Evolutionary conservation across 148 eudicot genomes (phyloP).

Genomic region (Rheum nobile): DNA sequence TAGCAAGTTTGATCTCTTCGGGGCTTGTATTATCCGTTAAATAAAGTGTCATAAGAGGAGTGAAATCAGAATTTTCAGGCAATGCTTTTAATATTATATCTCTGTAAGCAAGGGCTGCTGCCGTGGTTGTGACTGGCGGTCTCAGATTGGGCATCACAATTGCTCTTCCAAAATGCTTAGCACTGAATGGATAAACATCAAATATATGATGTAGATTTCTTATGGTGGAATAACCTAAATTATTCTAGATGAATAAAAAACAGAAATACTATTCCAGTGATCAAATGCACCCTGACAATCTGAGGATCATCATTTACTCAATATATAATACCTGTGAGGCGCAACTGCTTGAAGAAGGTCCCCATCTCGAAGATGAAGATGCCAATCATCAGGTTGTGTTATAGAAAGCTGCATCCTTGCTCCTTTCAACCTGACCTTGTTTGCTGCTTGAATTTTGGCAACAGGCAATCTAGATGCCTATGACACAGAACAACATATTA

Average conservation of each 20-base stretch:
- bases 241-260: background rate
- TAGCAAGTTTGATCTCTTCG: constrained; percentile 75
- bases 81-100: constrained; percentile 63
- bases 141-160: constrained; percentile 91
- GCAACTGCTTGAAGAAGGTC: constrained; percentile 80
- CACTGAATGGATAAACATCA: constrained; percentile 35
- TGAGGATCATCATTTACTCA: background rate
- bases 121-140: constrained; percentile 82
- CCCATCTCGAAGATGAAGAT: constrained; percentile 96
- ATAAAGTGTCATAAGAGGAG: constrained; percentile 96
- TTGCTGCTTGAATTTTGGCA: constrained; percentile 16
- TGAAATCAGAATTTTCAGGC: constrained; percentile 49
- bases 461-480: constrained; percentile 32
- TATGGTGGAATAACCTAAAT: background rate
- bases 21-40: constrained; percentile 77
- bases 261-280: constrained; percentile 3
- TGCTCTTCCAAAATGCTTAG: constrained; percentile 72
- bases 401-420: constrained; percentile 68
- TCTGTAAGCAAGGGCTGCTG: constrained; percentile 65
- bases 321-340: constrained; percentile 51
- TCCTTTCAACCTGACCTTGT: constrained; percentile 19
- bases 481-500: background rate
- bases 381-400: constrained; percentile 97
- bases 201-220: background rate
- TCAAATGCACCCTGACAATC: background rate